Percentiles rank a stretch among this genome's conserved stretches.
These are phyloP conservation scores for Rhamnella rubrinervis DNA, from an alignment of 331 rosid species.

Conservation along the genomic window DNA sequence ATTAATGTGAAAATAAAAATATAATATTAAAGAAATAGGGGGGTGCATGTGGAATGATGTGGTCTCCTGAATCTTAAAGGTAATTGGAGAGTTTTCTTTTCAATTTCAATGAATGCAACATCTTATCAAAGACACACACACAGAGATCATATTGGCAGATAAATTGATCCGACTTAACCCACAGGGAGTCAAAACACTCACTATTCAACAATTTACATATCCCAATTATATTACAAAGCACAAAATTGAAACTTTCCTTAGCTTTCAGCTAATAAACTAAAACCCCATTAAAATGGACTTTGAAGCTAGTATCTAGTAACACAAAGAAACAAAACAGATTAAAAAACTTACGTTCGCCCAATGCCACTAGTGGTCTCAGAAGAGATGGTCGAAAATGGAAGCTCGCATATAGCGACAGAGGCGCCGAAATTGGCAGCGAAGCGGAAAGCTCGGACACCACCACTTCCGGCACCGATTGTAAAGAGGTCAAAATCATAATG, in stretches of 20 bases:
- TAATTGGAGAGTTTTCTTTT: conserved; percentile 7
- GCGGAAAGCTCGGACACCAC: conserved; percentile 95
- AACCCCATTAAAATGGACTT: not conserved
- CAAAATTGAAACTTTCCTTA: no score
- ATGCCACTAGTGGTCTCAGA: conserved; percentile 88
- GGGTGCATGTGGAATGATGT: conserved; percentile 29
- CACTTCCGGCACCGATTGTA: conserved; percentile 97
- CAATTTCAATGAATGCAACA: conserved; percentile 29
- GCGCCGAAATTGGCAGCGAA: conserved; percentile 76
- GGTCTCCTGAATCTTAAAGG: not conserved
- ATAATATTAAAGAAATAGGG: not conserved
- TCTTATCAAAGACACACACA: conserved; percentile 16
- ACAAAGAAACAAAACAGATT: not conserved
- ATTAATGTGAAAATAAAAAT: not conserved
- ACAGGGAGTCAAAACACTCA: no score
- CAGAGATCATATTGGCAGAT: no score
- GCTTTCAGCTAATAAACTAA: not conserved
- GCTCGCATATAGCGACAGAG: conserved; percentile 84
- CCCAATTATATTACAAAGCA: no score
- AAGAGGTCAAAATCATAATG: conserved; percentile 87
- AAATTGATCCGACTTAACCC: no score
- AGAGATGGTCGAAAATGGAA: conserved; percentile 84
- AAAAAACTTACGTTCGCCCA: conserved; percentile 81
- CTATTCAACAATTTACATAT: no score
- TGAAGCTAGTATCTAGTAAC: no score